Conservation (phyloP, 177 flowering plant species). For the Vitis hybrid region DNA sequence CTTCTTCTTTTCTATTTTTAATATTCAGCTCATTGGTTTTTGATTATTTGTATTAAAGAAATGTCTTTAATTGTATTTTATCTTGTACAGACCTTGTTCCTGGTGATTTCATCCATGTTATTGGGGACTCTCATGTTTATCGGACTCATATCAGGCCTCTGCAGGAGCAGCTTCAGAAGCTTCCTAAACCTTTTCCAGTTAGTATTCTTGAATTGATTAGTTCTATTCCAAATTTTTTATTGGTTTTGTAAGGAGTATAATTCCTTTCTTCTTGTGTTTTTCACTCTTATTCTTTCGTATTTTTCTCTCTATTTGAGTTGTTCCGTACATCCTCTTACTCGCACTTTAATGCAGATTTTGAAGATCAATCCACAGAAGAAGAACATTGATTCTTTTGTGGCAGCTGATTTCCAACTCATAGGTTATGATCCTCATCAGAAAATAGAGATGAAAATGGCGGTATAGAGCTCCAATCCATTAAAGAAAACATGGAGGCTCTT, state of each 20-base stretch:
- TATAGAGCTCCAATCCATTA: slow-evolving; percentile 28
- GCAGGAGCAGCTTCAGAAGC: slow-evolving; percentile 80
- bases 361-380: slow-evolving; percentile 78
- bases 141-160: slow-evolving; percentile 73
- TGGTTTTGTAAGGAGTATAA: neutral
- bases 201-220: slow-evolving; percentile 22
- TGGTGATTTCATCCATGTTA: slow-evolving; percentile 85
- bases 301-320: neutral
- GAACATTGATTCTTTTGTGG: slow-evolving; percentile 79
- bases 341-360: slow-evolving; percentile 46
- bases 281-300: neutral
- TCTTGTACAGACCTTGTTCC: slow-evolving; percentile 67
- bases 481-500: neutral
- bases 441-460: slow-evolving; percentile 89
- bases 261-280: neutral
- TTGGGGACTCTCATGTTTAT: slow-evolving; percentile 96
- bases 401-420: slow-evolving; percentile 67
- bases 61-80: neutral
- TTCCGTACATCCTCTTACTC: neutral
- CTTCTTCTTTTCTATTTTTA: too few species aligned
- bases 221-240: neutral
- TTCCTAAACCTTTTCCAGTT: slow-evolving; percentile 90
- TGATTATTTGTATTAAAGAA: too few species aligned
- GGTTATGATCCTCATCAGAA: slow-evolving; percentile 90
- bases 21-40: too few species aligned